A percentile compares a stretch with the other conserved stretches of the same genome.
Evolutionary conservation across 768 basidiomycete species (phyloP).

Genomic region (Russula olivacea): DNA sequence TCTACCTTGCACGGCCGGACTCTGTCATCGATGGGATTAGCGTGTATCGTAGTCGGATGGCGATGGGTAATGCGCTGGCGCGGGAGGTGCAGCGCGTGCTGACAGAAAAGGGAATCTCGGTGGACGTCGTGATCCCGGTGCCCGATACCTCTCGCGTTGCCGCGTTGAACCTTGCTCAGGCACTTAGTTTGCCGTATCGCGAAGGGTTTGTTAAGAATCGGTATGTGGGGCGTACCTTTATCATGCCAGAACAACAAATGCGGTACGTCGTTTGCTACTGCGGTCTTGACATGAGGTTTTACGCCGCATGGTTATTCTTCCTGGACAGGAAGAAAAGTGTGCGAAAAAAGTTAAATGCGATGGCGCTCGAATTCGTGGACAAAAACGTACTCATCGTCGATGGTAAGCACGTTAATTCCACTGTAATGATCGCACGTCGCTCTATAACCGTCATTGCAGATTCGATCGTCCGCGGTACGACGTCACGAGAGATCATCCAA

Average conservation of each 20-base stretch:
- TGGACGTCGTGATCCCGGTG: conserved; percentile 97
- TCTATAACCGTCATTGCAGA: conserved; percentile 36
- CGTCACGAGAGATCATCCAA: conserved; percentile 96
- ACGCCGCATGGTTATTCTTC: neutral
- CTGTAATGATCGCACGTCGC: neutral
- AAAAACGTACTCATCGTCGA: conserved; percentile 96
- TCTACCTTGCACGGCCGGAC: conserved; percentile 97
- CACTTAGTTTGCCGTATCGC: conserved; percentile 82
- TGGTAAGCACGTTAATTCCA: conserved; percentile 49
- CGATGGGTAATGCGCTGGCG: conserved; percentile 96
- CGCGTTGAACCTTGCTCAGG: conserved; percentile 91
- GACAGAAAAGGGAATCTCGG: conserved; percentile 54
- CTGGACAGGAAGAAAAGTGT: conserved; percentile 80
- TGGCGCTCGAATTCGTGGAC: conserved; percentile 91
- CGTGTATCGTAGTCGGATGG: conserved; percentile 97
- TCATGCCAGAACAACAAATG: conserved; percentile 99
- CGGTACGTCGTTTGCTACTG: conserved; percentile 41
- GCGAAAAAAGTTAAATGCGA: conserved; percentile 91
- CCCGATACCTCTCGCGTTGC: conserved; percentile 97
- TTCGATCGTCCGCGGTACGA: conserved; percentile 97
- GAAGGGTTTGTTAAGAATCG: conserved; percentile 99
- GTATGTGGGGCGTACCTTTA: conserved; percentile 96
- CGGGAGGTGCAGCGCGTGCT: conserved; percentile 78
- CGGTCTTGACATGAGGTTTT: neutral
- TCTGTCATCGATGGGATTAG: conserved; percentile 96